These are phyloP conservation scores for Panus rudis DNA, from an alignment of 768 basidiomycete genomes.

Conservation along the genomic window DNA sequence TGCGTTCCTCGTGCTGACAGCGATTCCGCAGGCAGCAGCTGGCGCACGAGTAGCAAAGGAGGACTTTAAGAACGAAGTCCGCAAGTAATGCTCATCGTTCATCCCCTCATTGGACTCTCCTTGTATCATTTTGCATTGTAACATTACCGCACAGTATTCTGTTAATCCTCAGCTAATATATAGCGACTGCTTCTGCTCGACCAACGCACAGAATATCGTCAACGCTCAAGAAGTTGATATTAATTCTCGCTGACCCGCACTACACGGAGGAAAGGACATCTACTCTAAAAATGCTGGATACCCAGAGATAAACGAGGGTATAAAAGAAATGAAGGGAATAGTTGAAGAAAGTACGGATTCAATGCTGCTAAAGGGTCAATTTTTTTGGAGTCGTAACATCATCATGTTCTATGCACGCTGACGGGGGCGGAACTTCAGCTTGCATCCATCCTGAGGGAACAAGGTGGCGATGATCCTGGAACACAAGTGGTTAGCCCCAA, in stretches of 20 bases:
- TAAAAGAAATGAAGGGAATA: not conserved
- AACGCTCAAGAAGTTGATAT: too few relatives aligned
- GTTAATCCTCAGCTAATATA: too few relatives aligned
- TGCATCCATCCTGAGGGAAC: conserved; percentile 91
- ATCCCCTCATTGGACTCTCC: not conserved
- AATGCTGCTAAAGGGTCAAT: too few relatives aligned
- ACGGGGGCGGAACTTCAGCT: conserved; percentile 70
- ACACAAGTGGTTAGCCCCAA: not conserved
- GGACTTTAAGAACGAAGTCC: conserved; percentile 23
- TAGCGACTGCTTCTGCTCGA: too few relatives aligned
- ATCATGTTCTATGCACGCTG: conserved; percentile 10
- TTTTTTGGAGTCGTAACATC: too few relatives aligned
- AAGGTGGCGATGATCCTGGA: conserved; percentile 87
- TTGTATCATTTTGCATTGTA: too few relatives aligned
- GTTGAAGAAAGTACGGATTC: too few relatives aligned
- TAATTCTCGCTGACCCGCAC: not conserved
- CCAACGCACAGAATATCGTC: too few relatives aligned
- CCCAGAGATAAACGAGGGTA: not conserved
- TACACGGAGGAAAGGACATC: not conserved
- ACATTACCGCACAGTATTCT: too few relatives aligned
- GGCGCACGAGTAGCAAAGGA: conserved; percentile 17
- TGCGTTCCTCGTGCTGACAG: not conserved
- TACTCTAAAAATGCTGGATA: not conserved
- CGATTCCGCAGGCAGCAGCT: conserved; percentile 13
- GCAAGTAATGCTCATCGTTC: conserved; percentile 15